These are phyloP conservation scores for Lyophyllum semitale DNA, from an alignment of 768 basidiomycete genomes.

Conservation along the genomic window DNA sequence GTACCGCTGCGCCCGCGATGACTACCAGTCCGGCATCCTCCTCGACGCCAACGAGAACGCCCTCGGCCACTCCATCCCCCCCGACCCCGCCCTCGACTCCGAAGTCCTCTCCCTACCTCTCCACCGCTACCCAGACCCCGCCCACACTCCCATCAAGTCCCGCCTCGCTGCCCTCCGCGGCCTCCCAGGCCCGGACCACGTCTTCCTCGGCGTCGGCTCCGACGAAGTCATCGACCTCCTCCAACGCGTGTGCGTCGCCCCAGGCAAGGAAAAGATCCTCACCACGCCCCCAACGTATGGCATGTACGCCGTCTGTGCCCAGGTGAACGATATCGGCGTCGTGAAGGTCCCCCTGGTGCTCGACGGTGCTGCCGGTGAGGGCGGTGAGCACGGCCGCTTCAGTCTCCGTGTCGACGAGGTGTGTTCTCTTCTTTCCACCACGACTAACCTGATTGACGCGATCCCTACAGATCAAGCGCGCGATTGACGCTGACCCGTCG, in stretches of 20 bases:
- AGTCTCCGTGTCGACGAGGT: conserved; percentile 77
- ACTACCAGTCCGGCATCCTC: conserved; percentile 88
- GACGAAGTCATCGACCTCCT: conserved; percentile 96
- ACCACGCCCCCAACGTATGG: conserved; percentile 96
- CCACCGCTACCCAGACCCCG: conserved; percentile 94
- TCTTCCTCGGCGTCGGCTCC: conserved; percentile 95
- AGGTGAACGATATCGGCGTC: conserved; percentile 89
- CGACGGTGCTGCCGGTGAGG: conserved; percentile 62
- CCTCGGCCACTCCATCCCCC: conserved; percentile 78
- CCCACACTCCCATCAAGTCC: conserved; percentile 76
- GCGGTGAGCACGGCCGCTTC: conserved; percentile 72
- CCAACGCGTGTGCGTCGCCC: conserved; percentile 85
- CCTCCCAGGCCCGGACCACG: conserved; percentile 61
- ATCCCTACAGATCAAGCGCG: conserved; percentile 61
- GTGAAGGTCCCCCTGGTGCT: conserved; percentile 76
- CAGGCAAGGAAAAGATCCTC: conserved; percentile 79
- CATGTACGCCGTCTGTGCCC: conserved; percentile 94
- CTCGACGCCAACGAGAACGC: conserved; percentile 99
- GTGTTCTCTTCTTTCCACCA: conserved; percentile 18
- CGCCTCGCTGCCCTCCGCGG: conserved; percentile 74
- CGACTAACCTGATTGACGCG: background rate
- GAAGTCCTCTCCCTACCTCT: conserved; percentile 54
- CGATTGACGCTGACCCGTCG: conserved; percentile 65
- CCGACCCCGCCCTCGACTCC: conserved; percentile 33
- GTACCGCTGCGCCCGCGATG: conserved; percentile 95